Evolutionary conservation across 345 rosid species (phyloP).

Genomic region (Pelargonium nanum): DNA sequence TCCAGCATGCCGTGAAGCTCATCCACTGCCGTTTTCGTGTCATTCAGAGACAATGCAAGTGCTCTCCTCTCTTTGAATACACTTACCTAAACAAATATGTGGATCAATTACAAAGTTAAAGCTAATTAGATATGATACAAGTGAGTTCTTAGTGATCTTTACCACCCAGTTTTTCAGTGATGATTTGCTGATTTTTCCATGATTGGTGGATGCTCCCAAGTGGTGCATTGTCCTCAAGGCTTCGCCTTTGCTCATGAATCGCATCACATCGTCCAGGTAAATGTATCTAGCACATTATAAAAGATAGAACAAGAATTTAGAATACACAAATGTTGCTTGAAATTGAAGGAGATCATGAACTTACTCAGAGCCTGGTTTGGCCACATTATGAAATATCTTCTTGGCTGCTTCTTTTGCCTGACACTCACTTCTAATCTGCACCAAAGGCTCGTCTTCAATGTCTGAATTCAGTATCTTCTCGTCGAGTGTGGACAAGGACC

Average conservation of each 20-base stretch:
- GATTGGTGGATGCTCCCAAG: slow-evolving; percentile 19
- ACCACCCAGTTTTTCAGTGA: slow-evolving; percentile 35
- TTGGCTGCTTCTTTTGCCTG: slow-evolving; percentile 37
- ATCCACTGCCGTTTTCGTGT: slow-evolving; percentile 38
- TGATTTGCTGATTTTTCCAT: slow-evolving; percentile 28
- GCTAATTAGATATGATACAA: too few relatives aligned
- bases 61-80: slow-evolving; percentile 35
- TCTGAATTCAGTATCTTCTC: slow-evolving; percentile 29
- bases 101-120: too few relatives aligned
- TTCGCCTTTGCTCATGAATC: slow-evolving; percentile 34
- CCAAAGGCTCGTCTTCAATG: slow-evolving; percentile 24
- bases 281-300: slow-evolving; percentile 18
- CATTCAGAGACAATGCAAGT: slow-evolving; percentile 38
- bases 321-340: neutral
- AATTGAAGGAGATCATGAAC: slow-evolving; percentile 1
- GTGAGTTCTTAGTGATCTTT: neutral
- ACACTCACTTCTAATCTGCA: slow-evolving; percentile 26
- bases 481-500: slow-evolving; percentile 34
- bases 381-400: slow-evolving; percentile 33
- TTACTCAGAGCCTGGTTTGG: slow-evolving; percentile 28
- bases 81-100: neutral
- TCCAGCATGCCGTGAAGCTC: slow-evolving; percentile 36
- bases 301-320: neutral
- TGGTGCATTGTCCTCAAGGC: slow-evolving; percentile 24
- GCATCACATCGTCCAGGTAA: slow-evolving; percentile 28